Evolutionary conservation across 78 protist species (phyloP).

Genomic region (Chrysochromulina tobinii): DNA sequence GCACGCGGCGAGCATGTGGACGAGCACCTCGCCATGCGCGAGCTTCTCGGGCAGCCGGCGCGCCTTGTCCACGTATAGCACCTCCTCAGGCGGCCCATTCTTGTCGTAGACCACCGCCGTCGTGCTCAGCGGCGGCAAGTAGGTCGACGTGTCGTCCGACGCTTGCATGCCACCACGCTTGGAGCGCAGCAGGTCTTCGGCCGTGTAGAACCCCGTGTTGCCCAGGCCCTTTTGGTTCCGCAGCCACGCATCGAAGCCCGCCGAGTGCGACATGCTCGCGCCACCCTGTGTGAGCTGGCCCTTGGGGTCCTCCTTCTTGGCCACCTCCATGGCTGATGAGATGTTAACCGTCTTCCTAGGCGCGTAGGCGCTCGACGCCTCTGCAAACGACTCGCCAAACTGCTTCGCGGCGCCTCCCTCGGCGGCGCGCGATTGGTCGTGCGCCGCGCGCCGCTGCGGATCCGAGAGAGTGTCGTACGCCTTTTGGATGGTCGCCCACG

Average conservation of each 20-base stretch:
- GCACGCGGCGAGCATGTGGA: background rate
- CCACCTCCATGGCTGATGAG: background rate
- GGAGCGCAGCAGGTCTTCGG: background rate
- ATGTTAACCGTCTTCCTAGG: background rate
- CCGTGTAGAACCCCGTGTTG: background rate
- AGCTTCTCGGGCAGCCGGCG: background rate
- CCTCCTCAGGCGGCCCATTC: slow-evolving; percentile 5
- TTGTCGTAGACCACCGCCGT: background rate
- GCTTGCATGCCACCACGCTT: background rate
- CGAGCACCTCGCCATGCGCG: background rate
- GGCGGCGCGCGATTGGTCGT: background rate
- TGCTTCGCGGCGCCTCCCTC: background rate
- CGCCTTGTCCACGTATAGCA: background rate
- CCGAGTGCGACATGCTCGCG: background rate
- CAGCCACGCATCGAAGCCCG: background rate
- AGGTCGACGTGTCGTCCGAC: background rate
- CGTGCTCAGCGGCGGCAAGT: background rate
- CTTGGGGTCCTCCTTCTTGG: background rate
- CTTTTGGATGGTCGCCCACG: background rate
- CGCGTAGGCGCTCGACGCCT: no score
- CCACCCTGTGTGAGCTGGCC: background rate
- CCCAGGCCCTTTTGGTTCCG: slow-evolving; percentile 1
- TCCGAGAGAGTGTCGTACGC: background rate
- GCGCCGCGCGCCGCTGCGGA: background rate
- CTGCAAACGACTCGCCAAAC: background rate